phyloP scores from a whole-genome alignment of 257 asterid genomes.

The Thymus quinquecostatus region DNA sequence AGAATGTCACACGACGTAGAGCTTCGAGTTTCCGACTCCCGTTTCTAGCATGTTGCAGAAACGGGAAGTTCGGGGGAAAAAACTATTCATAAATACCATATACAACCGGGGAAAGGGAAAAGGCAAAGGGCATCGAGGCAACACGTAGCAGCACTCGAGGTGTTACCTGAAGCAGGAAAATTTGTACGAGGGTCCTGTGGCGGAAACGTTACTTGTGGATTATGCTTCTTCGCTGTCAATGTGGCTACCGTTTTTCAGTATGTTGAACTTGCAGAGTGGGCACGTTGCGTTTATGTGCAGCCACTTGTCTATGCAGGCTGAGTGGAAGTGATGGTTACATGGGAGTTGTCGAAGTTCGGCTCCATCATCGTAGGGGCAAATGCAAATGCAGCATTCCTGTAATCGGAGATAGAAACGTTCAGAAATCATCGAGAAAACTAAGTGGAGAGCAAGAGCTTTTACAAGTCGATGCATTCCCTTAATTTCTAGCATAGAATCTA shows the following conservation, averaged over 20 bases:
- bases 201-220: background rate
- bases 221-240: constrained; percentile 77
- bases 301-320: constrained; percentile 95
- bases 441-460: background rate
- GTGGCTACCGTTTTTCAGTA: constrained; percentile 69
- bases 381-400: constrained; percentile 98
- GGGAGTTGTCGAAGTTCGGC: constrained; percentile 93
- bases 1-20: constrained; percentile 17
- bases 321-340: constrained; percentile 92
- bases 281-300: constrained; percentile 90
- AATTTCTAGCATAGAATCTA: background rate
- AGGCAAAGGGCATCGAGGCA: constrained; percentile 26
- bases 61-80: constrained; percentile 16
- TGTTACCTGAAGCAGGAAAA: constrained; percentile 28
- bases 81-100: constrained; percentile 19
- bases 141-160: constrained; percentile 28
- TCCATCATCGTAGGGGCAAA: constrained; percentile 86
- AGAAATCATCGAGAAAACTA: background rate
- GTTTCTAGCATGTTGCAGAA: constrained; percentile 21
- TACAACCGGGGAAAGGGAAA: constrained; percentile 16
- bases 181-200: background rate
- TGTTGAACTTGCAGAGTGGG: constrained; percentile 93
- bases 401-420: constrained; percentile 18
- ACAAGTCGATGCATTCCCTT: background rate
- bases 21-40: constrained; percentile 17